Base-by-base conservation (phyloP, 495 filamentous ascomycete species). In the Xylaria palmicola region DNA sequence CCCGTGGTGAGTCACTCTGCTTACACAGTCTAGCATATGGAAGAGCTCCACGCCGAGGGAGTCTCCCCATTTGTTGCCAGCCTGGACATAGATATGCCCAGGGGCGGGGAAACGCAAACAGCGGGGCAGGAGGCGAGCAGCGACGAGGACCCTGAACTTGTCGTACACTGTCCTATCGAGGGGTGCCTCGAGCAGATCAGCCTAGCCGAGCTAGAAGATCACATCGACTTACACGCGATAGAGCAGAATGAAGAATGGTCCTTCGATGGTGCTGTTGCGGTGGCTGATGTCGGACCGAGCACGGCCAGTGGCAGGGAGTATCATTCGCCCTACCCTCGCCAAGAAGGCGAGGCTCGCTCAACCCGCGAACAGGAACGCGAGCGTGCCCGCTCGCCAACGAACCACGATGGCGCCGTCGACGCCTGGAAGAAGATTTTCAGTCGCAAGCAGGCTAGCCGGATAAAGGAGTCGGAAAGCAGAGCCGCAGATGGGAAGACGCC, bases 161-260 rank as follows among this genome's bases (percentile, higher is more conserved):
- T 86, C 64, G 77, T 86, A 41, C 78, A 86, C 49, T 96, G 93
- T 64, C 85, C 88, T 1, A 75, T 84, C 8, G 79, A 85, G 12
- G 83, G 82, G n/a, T 96, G 91, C 71, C 88, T 87, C 20, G 90
- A 96, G 66, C 69, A 79, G 17, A 72, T 93, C 44, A 74, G 82
- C 29, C 69, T 82, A 13, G 67, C 74, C 2, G 85, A 91, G 62
- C 72, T 94, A 34, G 82, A 88, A 24, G 84, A 80, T 34, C 92
- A 95, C 70, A 73, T 92, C 37, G 88, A 92, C 68, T 74, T 92
- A 49, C 92, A 96, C 73, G 68, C 75, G 37, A 81, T 84, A 32
- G 89, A 90, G 67, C 73, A 75, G 12, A 73, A 81, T 52, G 83
- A 34, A 56, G 43, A 66, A 51, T 20, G 52, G 37, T 32, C 60